Conservation (phyloP, 2,329 filamentous ascomycete genomes). For the Fusarium sororula region DNA sequence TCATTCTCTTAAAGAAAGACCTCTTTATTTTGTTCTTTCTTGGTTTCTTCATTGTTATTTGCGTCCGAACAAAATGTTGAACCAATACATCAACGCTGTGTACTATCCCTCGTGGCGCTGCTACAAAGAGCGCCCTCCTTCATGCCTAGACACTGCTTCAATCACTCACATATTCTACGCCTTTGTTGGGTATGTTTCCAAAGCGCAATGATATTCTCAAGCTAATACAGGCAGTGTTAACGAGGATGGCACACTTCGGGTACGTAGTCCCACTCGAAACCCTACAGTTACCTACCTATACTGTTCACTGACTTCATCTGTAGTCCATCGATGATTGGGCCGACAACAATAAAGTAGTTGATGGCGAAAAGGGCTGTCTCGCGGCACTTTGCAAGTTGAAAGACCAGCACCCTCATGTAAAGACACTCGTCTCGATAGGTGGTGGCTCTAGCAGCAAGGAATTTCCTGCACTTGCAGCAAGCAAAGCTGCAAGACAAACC, state of each 20-base stretch:
- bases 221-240: slow-evolving; percentile 45
- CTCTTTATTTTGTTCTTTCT: neutral
- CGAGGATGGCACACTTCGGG: slow-evolving; percentile 51
- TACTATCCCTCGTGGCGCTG: slow-evolving; percentile 75
- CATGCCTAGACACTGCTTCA: slow-evolving; percentile 62
- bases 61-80: slow-evolving; percentile 8
- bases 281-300: neutral
- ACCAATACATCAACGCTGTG: slow-evolving; percentile 51
- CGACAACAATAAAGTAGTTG: slow-evolving; percentile 67
- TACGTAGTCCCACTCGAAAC: slow-evolving; percentile 38
- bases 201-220: neutral
- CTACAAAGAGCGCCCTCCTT: slow-evolving; percentile 68
- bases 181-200: slow-evolving; percentile 59
- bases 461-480: slow-evolving; percentile 66
- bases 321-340: slow-evolving; percentile 69
- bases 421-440: slow-evolving; percentile 71
- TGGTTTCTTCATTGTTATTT: neutral
- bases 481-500: slow-evolving; percentile 55
- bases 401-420: slow-evolving; percentile 62
- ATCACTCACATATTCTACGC: slow-evolving; percentile 73
- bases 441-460: slow-evolving; percentile 70
- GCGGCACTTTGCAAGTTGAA: slow-evolving; percentile 68
- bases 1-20: neutral
- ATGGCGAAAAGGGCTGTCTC: slow-evolving; percentile 68
- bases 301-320: neutral